These are phyloP conservation scores for Pleurotus sapidus DNA, from an alignment of 768 basidiomycete species.

Conservation along the genomic window DNA sequence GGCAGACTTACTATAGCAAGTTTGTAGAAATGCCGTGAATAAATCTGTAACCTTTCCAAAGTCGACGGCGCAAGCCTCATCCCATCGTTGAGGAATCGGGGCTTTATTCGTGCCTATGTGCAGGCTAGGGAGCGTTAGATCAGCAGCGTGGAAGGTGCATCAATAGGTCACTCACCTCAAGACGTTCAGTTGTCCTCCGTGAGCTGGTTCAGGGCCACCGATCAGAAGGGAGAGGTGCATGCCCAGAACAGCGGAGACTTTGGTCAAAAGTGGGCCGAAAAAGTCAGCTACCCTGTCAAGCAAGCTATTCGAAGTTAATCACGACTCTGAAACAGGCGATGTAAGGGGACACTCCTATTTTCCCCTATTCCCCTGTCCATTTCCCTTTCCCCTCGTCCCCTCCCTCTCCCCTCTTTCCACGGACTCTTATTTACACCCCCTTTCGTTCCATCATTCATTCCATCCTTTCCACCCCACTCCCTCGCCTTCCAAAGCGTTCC, in stretches of 20 bases:
- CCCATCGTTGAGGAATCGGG: neutral
- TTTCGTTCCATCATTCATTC: too few species aligned
- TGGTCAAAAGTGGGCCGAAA: neutral
- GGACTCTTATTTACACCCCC: too few species aligned
- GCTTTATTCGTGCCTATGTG: neutral
- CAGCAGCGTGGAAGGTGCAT: neutral
- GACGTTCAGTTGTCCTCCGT: slow-evolving; percentile 6
- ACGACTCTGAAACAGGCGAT: neutral
- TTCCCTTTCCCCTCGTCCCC: too few species aligned
- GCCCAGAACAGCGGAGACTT: neutral
- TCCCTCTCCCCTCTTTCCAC: too few species aligned
- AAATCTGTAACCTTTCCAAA: slow-evolving; percentile 2
- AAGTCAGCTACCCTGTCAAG: neutral
- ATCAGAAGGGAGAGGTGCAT: slow-evolving; percentile 9
- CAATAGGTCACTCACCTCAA: slow-evolving; percentile 2
- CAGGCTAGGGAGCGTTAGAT: neutral
- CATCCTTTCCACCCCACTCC: too few species aligned
- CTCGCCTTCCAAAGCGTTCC: too few species aligned
- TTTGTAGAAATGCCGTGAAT: slow-evolving; percentile 4
- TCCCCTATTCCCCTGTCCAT: too few species aligned
- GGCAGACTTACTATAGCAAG: slow-evolving; percentile 8
- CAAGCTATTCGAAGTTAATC: neutral
- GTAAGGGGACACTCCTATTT: too few species aligned
- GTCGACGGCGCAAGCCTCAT: neutral
- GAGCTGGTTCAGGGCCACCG: slow-evolving; percentile 5